These are phyloP conservation scores for Penicillium subrubescens DNA, from an alignment of 495 filamentous ascomycete genomes.

Conservation along the genomic window DNA sequence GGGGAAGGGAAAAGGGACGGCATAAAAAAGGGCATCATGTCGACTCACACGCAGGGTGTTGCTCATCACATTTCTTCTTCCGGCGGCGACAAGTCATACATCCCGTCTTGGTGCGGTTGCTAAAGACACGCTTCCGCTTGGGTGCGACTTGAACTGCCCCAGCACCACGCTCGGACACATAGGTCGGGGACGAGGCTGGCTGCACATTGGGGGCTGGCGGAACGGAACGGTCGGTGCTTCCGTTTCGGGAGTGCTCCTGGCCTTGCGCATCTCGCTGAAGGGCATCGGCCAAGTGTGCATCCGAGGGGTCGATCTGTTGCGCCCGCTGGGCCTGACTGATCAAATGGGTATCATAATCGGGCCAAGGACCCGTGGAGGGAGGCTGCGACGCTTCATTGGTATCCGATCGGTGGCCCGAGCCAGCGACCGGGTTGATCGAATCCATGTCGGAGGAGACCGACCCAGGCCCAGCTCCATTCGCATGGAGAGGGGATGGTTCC, in stretches of 20 bases:
- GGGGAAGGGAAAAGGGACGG: constrained; percentile 9
- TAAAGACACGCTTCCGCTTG: constrained; percentile 87
- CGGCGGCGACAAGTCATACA: constrained; percentile 92
- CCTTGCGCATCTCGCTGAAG: constrained; percentile 52
- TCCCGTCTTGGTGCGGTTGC: constrained; percentile 95
- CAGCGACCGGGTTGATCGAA: constrained; percentile 26
- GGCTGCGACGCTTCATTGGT: constrained; percentile 35
- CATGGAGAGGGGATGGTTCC: constrained; percentile 14
- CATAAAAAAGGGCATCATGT: background rate
- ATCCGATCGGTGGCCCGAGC: constrained; percentile 33
- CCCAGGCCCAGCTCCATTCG: constrained; percentile 23
- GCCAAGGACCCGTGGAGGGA: constrained; percentile 39
- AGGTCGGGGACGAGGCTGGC: constrained; percentile 36
- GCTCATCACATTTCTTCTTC: constrained; percentile 99
- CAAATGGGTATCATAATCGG: constrained; percentile 46
- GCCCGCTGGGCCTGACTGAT: constrained; percentile 46
- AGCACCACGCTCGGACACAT: constrained; percentile 42
- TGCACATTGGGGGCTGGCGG: constrained; percentile 40
- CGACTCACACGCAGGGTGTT: constrained; percentile 82
- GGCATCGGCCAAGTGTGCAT: constrained; percentile 52
- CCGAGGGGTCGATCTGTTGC: constrained; percentile 52
- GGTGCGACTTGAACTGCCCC: constrained; percentile 64
- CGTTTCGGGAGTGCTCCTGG: constrained; percentile 40
- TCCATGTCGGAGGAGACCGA: constrained; percentile 31
- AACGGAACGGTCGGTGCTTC: constrained; percentile 31